Evolutionary conservation across 306 rosid species (phyloP).

Genomic region (Ceratonia siliqua): DNA sequence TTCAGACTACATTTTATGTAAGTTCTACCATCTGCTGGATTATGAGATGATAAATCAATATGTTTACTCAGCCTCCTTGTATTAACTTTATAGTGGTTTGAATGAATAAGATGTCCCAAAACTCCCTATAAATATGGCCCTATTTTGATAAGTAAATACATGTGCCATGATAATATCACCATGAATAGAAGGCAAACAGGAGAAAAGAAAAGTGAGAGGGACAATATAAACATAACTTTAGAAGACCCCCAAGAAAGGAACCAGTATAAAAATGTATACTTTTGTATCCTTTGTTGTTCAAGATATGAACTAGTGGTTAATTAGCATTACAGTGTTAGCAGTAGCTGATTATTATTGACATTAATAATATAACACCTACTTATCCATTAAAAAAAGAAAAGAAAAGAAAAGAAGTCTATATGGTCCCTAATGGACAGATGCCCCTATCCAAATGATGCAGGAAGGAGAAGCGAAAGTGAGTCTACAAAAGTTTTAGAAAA

Average conservation of each 20-base stretch:
- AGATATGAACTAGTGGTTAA: no score
- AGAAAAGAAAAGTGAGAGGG: not conserved
- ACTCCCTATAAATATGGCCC: not conserved
- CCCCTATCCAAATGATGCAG: constrained; percentile 22
- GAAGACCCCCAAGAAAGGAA: no score
- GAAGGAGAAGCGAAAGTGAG: not conserved
- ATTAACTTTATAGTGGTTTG: not conserved
- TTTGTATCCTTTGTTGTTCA: no score
- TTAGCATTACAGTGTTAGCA: no score
- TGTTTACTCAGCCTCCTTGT: not conserved
- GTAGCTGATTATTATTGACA: not conserved
- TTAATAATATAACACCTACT: not conserved
- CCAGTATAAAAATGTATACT: no score
- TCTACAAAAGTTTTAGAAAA: not conserved
- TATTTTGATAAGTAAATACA: not conserved
- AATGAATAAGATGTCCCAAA: not conserved
- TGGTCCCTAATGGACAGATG: not conserved
- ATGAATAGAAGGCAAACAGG: not conserved
- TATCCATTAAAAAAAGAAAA: not conserved
- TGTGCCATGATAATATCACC: not conserved
- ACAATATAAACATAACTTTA: no score
- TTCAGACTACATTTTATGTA: not conserved
- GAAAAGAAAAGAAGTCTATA: no score
- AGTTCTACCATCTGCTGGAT: not conserved
- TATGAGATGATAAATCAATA: not conserved